A percentile compares a stretch with the other conserved stretches of the same genome.
Evolutionary conservation across 345 rosid species (phyloP).

Genomic region (Camelina sativa): DNA sequence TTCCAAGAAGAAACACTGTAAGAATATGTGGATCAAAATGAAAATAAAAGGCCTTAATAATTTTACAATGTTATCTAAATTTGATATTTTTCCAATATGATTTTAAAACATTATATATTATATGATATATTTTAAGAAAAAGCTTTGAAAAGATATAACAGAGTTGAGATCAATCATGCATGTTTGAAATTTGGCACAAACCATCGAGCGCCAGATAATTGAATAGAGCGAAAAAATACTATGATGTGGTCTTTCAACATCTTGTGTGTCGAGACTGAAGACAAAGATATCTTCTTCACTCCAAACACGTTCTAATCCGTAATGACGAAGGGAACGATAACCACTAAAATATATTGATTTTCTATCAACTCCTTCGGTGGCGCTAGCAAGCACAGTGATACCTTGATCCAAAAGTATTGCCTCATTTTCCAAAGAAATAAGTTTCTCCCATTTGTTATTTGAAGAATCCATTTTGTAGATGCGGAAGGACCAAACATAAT

Average conservation of each 20-base stretch:
- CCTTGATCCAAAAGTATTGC: conserved; percentile 13
- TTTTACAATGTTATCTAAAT: too few species aligned
- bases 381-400: background rate
- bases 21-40: too few species aligned
- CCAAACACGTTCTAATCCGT: background rate
- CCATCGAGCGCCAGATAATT: conserved; percentile 12
- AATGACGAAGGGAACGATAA: too few species aligned
- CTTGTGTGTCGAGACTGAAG: conserved; percentile 5
- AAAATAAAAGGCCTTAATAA: too few species aligned
- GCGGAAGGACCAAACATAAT: background rate
- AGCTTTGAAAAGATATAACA: background rate
- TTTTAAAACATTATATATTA: background rate
- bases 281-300: background rate
- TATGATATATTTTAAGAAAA: background rate
- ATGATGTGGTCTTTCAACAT: conserved; percentile 14
- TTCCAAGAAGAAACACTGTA: too few species aligned
- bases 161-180: background rate
- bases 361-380: background rate
- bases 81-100: background rate
- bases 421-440: background rate
- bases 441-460: background rate
- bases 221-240: conserved; percentile 2
- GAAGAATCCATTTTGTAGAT: conserved; percentile 1
- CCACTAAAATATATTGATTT: conserved; percentile 10
- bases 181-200: conserved; percentile 1